Percentiles rank a stretch among this genome's conserved stretches.
Evolutionary conservation across 2,329 filamentous ascomycete genomes (phyloP).

Genomic region (Talaromyces sp.): DNA sequence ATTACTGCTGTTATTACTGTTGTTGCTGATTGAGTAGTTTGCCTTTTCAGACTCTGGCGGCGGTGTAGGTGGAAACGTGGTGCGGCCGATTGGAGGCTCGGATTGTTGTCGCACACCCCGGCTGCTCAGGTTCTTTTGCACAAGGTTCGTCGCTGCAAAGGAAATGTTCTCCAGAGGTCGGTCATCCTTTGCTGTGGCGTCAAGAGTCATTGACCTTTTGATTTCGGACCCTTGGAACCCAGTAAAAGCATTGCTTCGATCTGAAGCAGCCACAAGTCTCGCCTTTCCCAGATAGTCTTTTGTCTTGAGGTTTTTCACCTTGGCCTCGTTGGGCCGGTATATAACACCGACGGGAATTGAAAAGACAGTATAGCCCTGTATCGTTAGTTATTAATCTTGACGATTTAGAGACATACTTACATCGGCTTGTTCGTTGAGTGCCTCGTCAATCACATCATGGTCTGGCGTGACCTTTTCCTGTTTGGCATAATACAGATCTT

Average conservation of each 20-base stretch:
- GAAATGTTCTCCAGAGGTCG: slow-evolving; percentile 79
- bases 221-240: slow-evolving; percentile 78
- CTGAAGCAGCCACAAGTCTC: slow-evolving; percentile 83
- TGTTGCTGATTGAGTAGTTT: slow-evolving; percentile 16
- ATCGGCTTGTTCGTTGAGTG: slow-evolving; percentile 88
- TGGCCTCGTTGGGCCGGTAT: slow-evolving; percentile 93
- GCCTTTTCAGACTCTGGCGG: slow-evolving; percentile 80
- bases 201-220: slow-evolving; percentile 41
- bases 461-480: slow-evolving; percentile 96
- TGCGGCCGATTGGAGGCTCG: slow-evolving; percentile 72
- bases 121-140: slow-evolving; percentile 77
- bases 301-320: slow-evolving; percentile 95
- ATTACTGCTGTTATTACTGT: slow-evolving; percentile 19
- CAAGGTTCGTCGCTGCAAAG: slow-evolving; percentile 86
- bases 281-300: slow-evolving; percentile 98
- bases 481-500: slow-evolving; percentile 83
- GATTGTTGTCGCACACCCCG: slow-evolving; percentile 69
- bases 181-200: slow-evolving; percentile 57
- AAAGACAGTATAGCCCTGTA: slow-evolving; percentile 92
- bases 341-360: slow-evolving; percentile 95
- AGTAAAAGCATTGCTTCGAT: slow-evolving; percentile 73
- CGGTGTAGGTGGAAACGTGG: slow-evolving; percentile 95
- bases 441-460: slow-evolving; percentile 97
- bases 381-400: slow-evolving; percentile 1
- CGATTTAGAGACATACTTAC: slow-evolving; percentile 42